Percentiles rank a stretch among this genome's conserved stretches.
These are phyloP conservation scores for Syzygium syzygioides DNA, from an alignment of 441 rosid species.

Conservation along the genomic window DNA sequence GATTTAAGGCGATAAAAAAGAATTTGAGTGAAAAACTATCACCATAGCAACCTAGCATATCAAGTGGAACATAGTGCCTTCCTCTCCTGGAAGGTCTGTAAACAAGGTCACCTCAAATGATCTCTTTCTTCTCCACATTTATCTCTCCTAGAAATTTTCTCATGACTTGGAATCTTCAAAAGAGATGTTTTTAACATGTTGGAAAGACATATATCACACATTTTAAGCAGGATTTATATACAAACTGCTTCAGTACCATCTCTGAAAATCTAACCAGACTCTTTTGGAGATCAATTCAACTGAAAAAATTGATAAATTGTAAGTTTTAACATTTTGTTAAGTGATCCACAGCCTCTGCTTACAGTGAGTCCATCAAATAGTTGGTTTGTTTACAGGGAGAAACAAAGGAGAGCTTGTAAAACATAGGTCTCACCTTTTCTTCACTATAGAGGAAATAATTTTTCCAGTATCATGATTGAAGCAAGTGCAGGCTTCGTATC, in stretches of 20 bases:
- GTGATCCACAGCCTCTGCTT: not conserved
- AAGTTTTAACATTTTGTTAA: not conserved
- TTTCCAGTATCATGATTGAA: not conserved
- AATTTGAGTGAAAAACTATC: not conserved
- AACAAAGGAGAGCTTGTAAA: not conserved
- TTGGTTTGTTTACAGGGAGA: not conserved
- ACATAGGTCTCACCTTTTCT: not conserved
- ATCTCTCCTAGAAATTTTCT: not conserved
- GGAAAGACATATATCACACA: too few species aligned
- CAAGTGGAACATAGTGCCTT: not conserved
- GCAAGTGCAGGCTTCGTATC: not conserved
- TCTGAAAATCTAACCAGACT: not conserved
- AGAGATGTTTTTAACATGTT: not conserved
- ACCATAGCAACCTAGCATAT: not conserved
- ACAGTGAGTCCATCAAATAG: not conserved
- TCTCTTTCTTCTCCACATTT: not conserved
- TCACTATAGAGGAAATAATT: not conserved
- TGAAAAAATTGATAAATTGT: not conserved
- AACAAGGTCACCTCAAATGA: not conserved
- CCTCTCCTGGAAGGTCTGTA: not conserved
- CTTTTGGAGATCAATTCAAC: not conserved
- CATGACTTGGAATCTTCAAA: not conserved
- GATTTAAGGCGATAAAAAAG: not conserved
- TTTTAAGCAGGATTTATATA: not conserved
- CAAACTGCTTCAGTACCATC: not conserved